Evolutionary conservation across 2,329 filamentous ascomycete genomes (phyloP).

Genomic region (Fusarium papillatum): DNA sequence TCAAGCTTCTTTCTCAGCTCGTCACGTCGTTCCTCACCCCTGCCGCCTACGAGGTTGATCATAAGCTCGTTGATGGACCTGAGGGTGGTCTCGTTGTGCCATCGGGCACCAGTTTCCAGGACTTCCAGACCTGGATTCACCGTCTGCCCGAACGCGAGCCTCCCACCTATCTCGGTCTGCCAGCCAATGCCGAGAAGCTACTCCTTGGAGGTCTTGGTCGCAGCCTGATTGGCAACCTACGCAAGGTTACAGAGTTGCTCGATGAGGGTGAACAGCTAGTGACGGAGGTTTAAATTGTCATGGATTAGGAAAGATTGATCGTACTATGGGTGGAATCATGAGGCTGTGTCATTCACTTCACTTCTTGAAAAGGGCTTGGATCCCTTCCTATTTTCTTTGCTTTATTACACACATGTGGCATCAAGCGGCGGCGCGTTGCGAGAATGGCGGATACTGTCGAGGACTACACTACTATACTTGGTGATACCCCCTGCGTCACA

Average conservation of each 20-base stretch:
- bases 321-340: neutral
- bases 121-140: conserved; percentile 94
- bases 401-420: conserved; percentile 26
- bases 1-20: conserved; percentile 77
- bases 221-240: conserved; percentile 86
- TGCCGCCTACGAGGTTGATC: conserved; percentile 91
- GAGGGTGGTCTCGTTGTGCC: conserved; percentile 80
- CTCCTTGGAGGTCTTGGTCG: conserved; percentile 89
- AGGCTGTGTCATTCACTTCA: conserved; percentile 3
- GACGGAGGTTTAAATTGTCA: conserved; percentile 65
- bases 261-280: conserved; percentile 96
- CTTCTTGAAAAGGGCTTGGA: conserved; percentile 9
- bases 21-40: conserved; percentile 87
- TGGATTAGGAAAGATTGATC: neutral
- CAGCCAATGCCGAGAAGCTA: conserved; percentile 96
- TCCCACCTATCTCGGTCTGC: conserved; percentile 93
- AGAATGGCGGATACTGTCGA: conserved; percentile 7
- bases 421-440: conserved; percentile 23
- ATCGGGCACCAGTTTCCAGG: conserved; percentile 82
- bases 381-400: conserved; percentile 10
- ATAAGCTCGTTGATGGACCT: conserved; percentile 83
- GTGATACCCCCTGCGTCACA: conserved; percentile 39
- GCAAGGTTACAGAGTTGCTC: conserved; percentile 86
- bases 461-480: conserved; percentile 22
- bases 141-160: conserved; percentile 94